phyloP scores from a whole-genome alignment of 1,284 basidiomycete species.

The Boletus nobilissimus region DNA sequence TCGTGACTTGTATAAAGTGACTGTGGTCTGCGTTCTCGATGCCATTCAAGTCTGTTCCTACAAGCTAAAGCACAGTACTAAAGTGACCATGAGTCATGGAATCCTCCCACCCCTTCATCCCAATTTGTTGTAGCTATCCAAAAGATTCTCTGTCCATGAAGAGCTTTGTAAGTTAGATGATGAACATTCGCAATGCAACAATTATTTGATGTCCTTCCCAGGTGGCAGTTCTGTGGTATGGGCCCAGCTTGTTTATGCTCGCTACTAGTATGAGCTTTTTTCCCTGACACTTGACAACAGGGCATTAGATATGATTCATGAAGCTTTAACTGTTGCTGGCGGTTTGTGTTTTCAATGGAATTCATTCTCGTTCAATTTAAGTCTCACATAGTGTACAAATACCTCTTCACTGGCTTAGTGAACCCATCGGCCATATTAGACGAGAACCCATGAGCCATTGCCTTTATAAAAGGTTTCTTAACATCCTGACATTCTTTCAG shows the following conservation, averaged over 20 bases:
- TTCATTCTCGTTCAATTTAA: too few relatives aligned
- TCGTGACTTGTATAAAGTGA: too few relatives aligned
- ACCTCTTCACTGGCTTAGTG: constrained; percentile 15
- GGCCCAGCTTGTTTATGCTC: background rate
- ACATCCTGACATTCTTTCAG: background rate
- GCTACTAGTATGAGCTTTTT: too few relatives aligned
- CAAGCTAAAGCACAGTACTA: too few relatives aligned
- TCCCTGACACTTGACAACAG: background rate
- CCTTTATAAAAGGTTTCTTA: too few relatives aligned
- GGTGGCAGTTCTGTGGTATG: constrained; percentile 27
- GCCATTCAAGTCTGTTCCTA: too few relatives aligned
- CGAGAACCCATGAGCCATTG: constrained; percentile 8
- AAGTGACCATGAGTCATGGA: too few relatives aligned
- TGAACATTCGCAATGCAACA: background rate
- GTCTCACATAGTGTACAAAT: constrained; percentile 28
- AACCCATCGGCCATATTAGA: background rate
- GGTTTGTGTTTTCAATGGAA: constrained; percentile 5
- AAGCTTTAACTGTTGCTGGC: constrained; percentile 10
- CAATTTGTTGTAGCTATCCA: too few relatives aligned
- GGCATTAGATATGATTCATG: constrained; percentile 11
- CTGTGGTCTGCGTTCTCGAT: too few relatives aligned
- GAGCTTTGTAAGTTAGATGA: constrained; percentile 15
- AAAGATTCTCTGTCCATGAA: constrained; percentile 19
- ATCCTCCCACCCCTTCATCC: too few relatives aligned
- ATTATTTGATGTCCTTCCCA: background rate